Base-by-base conservation (phyloP, 75 land plant species). In the Ceratopteris richardii region DNA sequence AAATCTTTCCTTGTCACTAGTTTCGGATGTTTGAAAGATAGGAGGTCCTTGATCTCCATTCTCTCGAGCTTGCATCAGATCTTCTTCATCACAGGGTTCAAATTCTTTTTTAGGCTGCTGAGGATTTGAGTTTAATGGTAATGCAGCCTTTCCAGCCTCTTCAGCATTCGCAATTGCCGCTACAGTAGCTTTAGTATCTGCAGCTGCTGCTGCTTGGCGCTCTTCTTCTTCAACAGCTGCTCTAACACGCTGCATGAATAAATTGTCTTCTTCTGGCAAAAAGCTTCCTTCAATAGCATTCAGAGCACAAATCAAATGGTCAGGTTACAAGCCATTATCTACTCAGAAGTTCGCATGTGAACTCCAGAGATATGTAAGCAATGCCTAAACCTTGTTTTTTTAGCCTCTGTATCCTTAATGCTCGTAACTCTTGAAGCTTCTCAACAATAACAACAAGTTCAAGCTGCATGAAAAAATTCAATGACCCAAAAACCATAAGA, bases 221-320 rank as follows among this genome's bases (percentile, higher is more conserved):
- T 95, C 99, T 66, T 95, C 99, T 57, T 84, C 93, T 70, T 90
- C 99, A 59, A 95, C 99, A 59, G 99, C 91, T 57, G 85, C 93
- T 56, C 71, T 77, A 31, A 95, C 89, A 46, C 81, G 66, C 43
- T 95, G 93, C 68, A 95, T 85, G 72, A 95, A 95, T 51, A 75
- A 76, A 60, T 95, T 86, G 79, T 95, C 99, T 74, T 95, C 99
- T 42, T 95, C 99, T 19, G 99, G 97, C 22, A 95, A 76, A 71
- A 95, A 90, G 65, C 39, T 19, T 30, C 59, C 37, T 57, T 7
- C 53, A 51, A n/a, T 18, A 10, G 22, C n/a, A 51, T 18, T 51
- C 22, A 7, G 53, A 9, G 53, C 19, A 23, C 16, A 29, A 56
- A 25, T 25, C 37, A n/a, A n/a, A n/a, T n/a, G n/a, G n/a, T n/a